Evolutionary conservation across 371 early-diverging fungal species (phyloP).

Genomic region (Mortierella sp.): DNA sequence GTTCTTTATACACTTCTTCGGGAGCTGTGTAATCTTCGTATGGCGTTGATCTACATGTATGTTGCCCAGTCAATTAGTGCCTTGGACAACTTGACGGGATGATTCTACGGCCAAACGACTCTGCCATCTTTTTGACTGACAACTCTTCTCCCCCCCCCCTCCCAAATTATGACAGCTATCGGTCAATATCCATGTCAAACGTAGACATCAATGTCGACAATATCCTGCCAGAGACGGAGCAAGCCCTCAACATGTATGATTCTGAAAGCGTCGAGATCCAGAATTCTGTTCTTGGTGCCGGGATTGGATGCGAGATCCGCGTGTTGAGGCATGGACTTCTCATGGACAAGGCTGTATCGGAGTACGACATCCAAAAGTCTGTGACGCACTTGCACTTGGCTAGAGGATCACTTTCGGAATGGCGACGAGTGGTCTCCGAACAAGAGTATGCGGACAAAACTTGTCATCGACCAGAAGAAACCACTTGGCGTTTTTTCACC

Average conservation of each 20-base stretch:
- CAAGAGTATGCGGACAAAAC: constrained; percentile 62
- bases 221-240: constrained; percentile 37
- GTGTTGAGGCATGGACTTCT: constrained; percentile 57
- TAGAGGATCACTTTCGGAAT: constrained; percentile 58
- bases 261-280: constrained; percentile 36
- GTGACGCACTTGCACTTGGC: constrained; percentile 61
- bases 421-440: constrained; percentile 60
- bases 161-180: constrained; percentile 52
- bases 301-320: constrained; percentile 61
- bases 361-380: constrained; percentile 68
- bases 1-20: constrained; percentile 42
- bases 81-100: too few relatives aligned
- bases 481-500: constrained; percentile 51
- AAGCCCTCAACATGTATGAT: constrained; percentile 15
- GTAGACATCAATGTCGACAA: constrained; percentile 31
- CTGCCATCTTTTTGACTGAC: too few relatives aligned
- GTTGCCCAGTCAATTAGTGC: neutral
- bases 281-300: constrained; percentile 54
- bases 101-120: too few relatives aligned
- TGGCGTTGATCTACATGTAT: constrained; percentile 36
- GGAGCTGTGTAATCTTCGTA: constrained; percentile 38
- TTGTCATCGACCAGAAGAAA: constrained; percentile 50
- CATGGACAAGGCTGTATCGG: constrained; percentile 58
- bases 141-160: too few relatives aligned
- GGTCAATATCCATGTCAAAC: constrained; percentile 48